Evolutionary conservation across 306 rosid genomes (phyloP).

Genomic region (Gillenia trifoliata): DNA sequence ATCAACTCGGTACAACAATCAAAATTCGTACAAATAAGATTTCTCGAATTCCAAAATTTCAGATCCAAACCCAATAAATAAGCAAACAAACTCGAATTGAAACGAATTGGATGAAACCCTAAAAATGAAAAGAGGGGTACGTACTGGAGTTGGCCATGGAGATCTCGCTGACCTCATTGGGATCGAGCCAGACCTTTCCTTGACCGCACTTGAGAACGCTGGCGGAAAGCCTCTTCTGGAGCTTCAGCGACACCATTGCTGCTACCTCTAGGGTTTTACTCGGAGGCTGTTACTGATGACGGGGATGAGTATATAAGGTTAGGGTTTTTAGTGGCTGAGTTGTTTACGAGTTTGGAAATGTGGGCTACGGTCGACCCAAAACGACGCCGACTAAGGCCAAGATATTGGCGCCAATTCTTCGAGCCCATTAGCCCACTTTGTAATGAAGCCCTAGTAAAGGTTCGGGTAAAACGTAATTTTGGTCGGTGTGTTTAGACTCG

Average conservation of each 20-base stretch:
- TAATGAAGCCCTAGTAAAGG: too few species aligned
- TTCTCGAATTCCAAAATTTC: neutral
- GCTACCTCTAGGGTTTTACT: constrained; percentile 7
- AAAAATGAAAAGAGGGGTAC: constrained; percentile 1
- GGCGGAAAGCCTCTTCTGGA: constrained; percentile 87
- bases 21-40: neutral
- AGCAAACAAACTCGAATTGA: neutral
- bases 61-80: neutral
- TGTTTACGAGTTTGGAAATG: neutral
- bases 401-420: neutral
- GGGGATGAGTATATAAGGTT: neutral
- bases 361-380: neutral
- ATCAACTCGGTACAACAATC: neutral
- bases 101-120: neutral
- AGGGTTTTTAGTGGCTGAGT: neutral
- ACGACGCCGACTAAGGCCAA: neutral
- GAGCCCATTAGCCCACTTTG: neutral
- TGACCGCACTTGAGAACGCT: constrained; percentile 93
- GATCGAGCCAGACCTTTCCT: constrained; percentile 97
- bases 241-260: constrained; percentile 87
- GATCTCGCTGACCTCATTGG: constrained; percentile 82
- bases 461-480: too few species aligned
- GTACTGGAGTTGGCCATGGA: constrained; percentile 95
- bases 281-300: neutral
- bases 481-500: too few species aligned